Base-by-base conservation (phyloP, 2,329 filamentous ascomycete species). In the Pyrenochaeta sp. region DNA sequence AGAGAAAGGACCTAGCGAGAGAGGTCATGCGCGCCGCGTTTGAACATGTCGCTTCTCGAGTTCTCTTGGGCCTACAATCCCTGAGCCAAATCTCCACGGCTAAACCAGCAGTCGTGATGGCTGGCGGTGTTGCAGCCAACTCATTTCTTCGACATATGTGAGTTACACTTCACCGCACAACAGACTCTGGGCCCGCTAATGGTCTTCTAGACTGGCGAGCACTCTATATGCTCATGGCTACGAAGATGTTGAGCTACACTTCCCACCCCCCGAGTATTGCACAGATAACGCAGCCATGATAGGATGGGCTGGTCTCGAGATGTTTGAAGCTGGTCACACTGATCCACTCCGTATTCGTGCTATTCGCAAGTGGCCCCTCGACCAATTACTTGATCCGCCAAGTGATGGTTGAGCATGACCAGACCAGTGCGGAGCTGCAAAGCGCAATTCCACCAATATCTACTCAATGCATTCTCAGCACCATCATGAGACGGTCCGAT, bases 261-360 rank as follows among this genome's bases (percentile, higher is more conserved):
- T 89, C 49, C 94, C 95, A n/a, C 92, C 92, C 2, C 76, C 85
- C 9, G 80, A 82, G 36, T 81, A 94, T 47, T 98, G 95, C 71
- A 97, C 92, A 0, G 95, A 99, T 69, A 98, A 99, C 75, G 95
- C 95, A 11, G 91, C 92, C 42, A 99, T 99, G 95, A 93, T 98
- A 72, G 94, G 90, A 1, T 98, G 95, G 94, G 83, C 93, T 1
- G 95, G 90, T 0, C 83, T 93, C 61, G 93, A 98, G 77, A 97
- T 99, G 93, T 97, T 85, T 69, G 84, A 90, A 74, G 86, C 85
- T 1, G 93, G 94, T 0, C 93, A 72, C 39, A 55, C 30, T 7
- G 60, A 71, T 45, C 23, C 58, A 3, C 57, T 73, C 33, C 59
- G 32, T 17, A 73, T 75, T 27, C 63, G 73, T 7, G 69, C 72